phyloP scores from a whole-genome alignment of 257 asterid species.

The Salvia rosmarinus region DNA sequence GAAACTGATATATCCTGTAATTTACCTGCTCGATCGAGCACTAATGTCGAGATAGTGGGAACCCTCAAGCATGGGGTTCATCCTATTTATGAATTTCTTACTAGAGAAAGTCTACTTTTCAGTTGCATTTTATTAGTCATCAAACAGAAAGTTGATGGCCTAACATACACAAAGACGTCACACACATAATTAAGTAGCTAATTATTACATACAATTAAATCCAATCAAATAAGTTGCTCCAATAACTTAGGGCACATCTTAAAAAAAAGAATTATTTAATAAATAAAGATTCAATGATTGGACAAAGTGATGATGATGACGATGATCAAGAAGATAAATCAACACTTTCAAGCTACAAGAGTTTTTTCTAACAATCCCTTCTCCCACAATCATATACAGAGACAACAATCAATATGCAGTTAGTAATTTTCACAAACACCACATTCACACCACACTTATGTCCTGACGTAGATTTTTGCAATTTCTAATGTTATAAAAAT shows the following conservation, averaged over 20 bases:
- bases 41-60: too few relatives aligned
- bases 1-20: too few relatives aligned
- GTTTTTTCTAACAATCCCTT: neutral
- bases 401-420: slow-evolving; percentile 16
- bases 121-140: slow-evolving; percentile 20
- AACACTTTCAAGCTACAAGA: slow-evolving; percentile 7
- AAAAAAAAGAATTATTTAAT: neutral
- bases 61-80: neutral
- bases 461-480: neutral
- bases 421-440: slow-evolving; percentile 7
- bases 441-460: neutral
- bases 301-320: neutral
- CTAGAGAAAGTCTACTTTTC: slow-evolving; percentile 15
- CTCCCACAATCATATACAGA: slow-evolving; percentile 5
- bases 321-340: neutral
- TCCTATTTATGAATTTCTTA: neutral
- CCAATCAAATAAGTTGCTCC: neutral
- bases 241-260: neutral
- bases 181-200: neutral
- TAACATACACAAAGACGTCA: slow-evolving; percentile 27
- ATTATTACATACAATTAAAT: slow-evolving; percentile 11
- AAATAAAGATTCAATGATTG: slow-evolving; percentile 19
- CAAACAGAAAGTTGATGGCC: slow-evolving; percentile 38
- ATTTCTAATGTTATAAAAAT: slow-evolving; percentile 13
- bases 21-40: too few relatives aligned